phyloP scores from a whole-genome alignment of 352 stramenopile species.

The Aphanomyces cochlioides region DNA sequence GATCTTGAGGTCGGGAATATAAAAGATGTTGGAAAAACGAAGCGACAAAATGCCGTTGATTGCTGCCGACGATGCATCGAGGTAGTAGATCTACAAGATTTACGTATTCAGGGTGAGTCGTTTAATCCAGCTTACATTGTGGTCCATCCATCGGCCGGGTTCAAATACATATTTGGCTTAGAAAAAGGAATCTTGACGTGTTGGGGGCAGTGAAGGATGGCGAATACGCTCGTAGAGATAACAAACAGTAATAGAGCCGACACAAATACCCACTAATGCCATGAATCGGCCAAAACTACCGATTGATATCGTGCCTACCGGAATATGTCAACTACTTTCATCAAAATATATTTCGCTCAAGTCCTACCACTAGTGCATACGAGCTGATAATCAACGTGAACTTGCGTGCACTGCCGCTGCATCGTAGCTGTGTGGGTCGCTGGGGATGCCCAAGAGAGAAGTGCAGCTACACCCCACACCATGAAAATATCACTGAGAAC shows the following conservation, averaged over 20 bases:
- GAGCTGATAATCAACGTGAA: conserved; percentile 5
- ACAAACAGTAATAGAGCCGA: not conserved
- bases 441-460: not conserved
- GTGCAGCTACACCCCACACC: not conserved
- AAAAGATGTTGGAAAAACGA: not conserved
- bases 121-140: not conserved
- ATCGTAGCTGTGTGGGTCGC: conserved; percentile 7
- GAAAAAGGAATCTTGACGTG: not conserved
- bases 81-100: conserved; percentile 1
- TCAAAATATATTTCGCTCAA: not conserved
- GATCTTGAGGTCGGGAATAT: not conserved
- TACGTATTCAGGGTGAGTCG: not conserved
- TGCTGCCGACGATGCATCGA: conserved; percentile 17
- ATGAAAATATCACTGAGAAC: conserved; percentile 12
- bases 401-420: not conserved
- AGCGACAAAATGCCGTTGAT: conserved; percentile 11
- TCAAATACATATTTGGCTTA: conserved; percentile 5
- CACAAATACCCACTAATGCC: not conserved
- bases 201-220: not conserved
- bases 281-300: conserved; percentile 13
- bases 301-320: not conserved
- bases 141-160: not conserved
- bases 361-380: not conserved
- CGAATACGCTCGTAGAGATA: not conserved
- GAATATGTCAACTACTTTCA: not conserved